Conservation (phyloP, 805 yeast genomes). For the Teunomyces panamensis region DNA sequence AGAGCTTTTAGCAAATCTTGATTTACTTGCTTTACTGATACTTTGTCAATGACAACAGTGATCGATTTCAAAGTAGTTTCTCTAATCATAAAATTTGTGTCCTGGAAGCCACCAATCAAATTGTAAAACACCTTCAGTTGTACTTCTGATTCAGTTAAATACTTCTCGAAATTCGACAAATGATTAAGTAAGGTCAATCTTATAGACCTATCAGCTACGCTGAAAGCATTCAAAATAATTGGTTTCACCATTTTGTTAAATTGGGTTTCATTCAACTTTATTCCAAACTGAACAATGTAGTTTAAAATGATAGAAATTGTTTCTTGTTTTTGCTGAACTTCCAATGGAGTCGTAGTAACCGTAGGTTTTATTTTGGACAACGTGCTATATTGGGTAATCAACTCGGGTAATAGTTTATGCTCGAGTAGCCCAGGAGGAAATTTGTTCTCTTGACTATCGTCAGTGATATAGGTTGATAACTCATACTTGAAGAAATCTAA, state of each 20-base stretch:
- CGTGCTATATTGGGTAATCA: conserved; percentile 44
- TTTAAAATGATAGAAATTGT: conserved; percentile 37
- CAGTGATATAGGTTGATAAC: conserved; percentile 17
- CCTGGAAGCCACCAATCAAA: conserved; percentile 79
- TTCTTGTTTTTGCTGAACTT: conserved; percentile 33
- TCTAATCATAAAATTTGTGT: conserved; percentile 76
- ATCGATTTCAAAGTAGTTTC: conserved; percentile 73
- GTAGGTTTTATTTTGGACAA: conserved; percentile 25
- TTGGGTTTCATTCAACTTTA: conserved; percentile 23
- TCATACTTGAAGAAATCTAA: conserved; percentile 37
- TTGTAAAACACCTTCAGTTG: conserved; percentile 66
- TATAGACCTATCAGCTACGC: conserved; percentile 71
- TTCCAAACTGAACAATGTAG: conserved; percentile 38
- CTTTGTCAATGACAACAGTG: conserved; percentile 57
- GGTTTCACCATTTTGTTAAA: conserved; percentile 53
- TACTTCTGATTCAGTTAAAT: conserved; percentile 57
- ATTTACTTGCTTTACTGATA: conserved; percentile 77
- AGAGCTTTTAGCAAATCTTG: conserved; percentile 77
- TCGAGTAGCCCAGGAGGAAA: conserved; percentile 56
- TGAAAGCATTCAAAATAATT: conserved; percentile 58
- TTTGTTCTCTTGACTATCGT: conserved; percentile 10
- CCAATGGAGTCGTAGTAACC: conserved; percentile 26
- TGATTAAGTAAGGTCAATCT: conserved; percentile 67
- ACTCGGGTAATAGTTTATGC: conserved; percentile 66
- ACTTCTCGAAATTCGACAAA: conserved; percentile 52